Percentiles rank a stretch among this genome's conserved stretches.
Evolutionary conservation across 164 flowering plant genomes (phyloP).

Genomic region (Litsea cubeba): DNA sequence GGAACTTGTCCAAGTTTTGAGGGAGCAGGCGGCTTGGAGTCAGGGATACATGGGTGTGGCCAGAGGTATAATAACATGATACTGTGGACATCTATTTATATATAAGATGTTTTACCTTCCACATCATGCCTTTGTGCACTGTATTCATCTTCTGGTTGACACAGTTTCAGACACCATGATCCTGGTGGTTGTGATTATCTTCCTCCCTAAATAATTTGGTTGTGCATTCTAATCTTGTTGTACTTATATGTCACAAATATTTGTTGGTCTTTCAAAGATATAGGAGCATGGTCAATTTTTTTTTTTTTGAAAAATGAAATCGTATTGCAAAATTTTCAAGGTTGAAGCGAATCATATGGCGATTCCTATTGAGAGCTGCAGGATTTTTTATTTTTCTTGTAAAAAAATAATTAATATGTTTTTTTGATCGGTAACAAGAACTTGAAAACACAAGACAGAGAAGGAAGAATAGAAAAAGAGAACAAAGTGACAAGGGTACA

Average conservation of each 20-base stretch:
- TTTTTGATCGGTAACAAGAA: no score
- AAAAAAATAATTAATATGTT: no score
- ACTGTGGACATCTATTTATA: neutral
- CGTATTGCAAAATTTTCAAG: no score
- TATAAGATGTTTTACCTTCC: neutral
- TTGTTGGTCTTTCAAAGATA: neutral
- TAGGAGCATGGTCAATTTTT: no score
- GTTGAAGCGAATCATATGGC: no score
- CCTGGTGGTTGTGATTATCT: neutral
- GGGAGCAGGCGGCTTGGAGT: slow-evolving; percentile 31
- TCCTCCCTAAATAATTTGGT: neutral
- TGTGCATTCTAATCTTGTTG: neutral
- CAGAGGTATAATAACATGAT: slow-evolving; percentile 13
- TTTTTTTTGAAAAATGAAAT: no score
- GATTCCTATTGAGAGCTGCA: no score
- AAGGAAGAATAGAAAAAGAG: no score
- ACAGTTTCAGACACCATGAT: neutral
- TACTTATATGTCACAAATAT: neutral
- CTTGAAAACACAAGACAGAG: no score
- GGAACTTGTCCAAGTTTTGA: slow-evolving; percentile 29
- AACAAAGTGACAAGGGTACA: no score
- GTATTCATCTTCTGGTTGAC: neutral
- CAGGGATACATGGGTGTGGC: slow-evolving; percentile 12
- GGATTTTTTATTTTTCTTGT: no score
- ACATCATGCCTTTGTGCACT: neutral